phyloP scores from a whole-genome alignment of 2,329 filamentous ascomycete genomes.

The Pezicula neosporulosa region DNA sequence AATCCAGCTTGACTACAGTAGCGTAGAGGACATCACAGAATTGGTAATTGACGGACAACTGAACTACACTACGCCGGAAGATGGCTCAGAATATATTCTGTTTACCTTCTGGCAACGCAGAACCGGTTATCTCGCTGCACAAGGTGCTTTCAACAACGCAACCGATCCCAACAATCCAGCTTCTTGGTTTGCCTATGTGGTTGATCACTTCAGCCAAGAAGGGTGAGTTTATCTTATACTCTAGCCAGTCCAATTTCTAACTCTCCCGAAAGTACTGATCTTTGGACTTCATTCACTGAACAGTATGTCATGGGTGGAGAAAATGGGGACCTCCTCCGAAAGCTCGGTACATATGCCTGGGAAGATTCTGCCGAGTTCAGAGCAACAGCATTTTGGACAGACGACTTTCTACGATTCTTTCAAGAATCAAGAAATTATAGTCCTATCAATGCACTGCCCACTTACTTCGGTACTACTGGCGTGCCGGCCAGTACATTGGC shows the following conservation, averaged over 20 bases:
- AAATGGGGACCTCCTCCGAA: background rate
- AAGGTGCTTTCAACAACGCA: constrained; percentile 2
- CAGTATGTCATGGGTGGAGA: constrained; percentile 1
- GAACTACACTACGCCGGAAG: constrained; percentile 3
- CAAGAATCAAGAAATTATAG: background rate
- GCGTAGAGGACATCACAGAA: background rate
- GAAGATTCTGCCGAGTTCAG: constrained; percentile 6
- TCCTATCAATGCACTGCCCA: background rate
- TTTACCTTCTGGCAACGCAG: constrained; percentile 4
- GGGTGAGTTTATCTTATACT: background rate
- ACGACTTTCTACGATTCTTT: background rate
- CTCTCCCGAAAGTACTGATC: background rate
- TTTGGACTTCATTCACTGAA: constrained; percentile 1
- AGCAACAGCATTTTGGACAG: constrained; percentile 3
- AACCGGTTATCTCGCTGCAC: constrained; percentile 4
- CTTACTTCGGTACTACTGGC: constrained; percentile 1
- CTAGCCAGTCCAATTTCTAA: background rate
- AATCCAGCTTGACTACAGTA: constrained; percentile 2
- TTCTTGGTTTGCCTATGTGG: constrained; percentile 1
- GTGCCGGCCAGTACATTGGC: background rate
- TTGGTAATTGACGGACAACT: background rate
- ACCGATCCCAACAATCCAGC: background rate
- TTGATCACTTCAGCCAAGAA: constrained; percentile 1
- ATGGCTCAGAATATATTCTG: constrained; percentile 3
- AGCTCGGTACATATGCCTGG: background rate